These are phyloP conservation scores for Aspergillus sp. DNA, from an alignment of 2,329 filamentous ascomycete genomes.

Conservation along the genomic window DNA sequence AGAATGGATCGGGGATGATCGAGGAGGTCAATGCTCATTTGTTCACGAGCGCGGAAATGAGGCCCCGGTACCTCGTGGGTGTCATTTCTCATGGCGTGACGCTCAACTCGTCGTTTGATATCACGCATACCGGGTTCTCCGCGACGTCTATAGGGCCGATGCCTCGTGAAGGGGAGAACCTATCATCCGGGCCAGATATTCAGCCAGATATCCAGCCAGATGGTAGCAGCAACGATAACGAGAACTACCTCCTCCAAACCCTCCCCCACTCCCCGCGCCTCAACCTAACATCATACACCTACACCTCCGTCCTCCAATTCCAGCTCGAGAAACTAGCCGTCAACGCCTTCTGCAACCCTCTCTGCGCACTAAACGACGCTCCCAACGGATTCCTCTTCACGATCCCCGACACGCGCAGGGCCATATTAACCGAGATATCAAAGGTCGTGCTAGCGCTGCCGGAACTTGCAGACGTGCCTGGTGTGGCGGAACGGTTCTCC, in stretches of 20 bases:
- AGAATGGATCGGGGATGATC: constrained; percentile 73
- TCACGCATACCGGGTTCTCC: constrained; percentile 55
- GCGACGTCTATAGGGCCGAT: constrained; percentile 53
- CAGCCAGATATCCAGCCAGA: background rate
- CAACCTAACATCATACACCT: constrained; percentile 8
- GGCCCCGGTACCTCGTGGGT: constrained; percentile 73
- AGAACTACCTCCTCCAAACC: constrained; percentile 5
- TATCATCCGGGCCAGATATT: background rate
- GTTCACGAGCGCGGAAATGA: constrained; percentile 60
- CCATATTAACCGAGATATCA: constrained; percentile 19
- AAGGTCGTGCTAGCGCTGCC: constrained; percentile 13
- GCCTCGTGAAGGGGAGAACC: constrained; percentile 22
- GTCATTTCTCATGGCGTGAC: constrained; percentile 57
- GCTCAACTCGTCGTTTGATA: constrained; percentile 45
- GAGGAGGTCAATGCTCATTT: constrained; percentile 68
- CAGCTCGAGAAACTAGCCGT: constrained; percentile 20
- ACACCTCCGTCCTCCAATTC: constrained; percentile 15
- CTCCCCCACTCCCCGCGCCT: constrained; percentile 8
- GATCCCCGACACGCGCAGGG: constrained; percentile 5
- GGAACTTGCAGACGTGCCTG: constrained; percentile 8
- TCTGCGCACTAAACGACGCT: constrained; percentile 13
- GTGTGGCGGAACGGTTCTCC: constrained; percentile 10
- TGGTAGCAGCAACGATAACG: too few species aligned
- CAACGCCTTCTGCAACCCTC: constrained; percentile 19
- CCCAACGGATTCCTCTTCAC: constrained; percentile 16